These are phyloP conservation scores for Cytospora paraplurivora DNA, from an alignment of 2,329 filamentous ascomycete species.

Conservation along the genomic window DNA sequence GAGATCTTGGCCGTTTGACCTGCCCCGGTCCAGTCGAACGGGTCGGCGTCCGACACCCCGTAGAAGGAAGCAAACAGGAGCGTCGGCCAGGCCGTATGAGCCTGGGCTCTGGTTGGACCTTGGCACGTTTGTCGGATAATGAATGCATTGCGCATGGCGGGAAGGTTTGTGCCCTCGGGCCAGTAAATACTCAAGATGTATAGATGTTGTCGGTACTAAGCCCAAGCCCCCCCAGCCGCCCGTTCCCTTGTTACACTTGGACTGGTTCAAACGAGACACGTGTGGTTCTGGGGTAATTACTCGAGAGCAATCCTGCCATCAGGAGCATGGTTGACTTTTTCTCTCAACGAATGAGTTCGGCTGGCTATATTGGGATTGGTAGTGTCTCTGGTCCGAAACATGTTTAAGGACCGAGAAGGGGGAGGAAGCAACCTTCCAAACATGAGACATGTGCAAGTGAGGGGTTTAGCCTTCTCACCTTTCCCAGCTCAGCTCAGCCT, in stretches of 20 bases:
- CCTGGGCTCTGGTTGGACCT: constrained; percentile 11
- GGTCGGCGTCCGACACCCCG: constrained; percentile 9
- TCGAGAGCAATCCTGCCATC: too few species aligned
- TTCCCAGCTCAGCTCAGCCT: background rate
- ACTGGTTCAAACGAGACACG: background rate
- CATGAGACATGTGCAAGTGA: too few species aligned
- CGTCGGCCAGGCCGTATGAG: constrained; percentile 6
- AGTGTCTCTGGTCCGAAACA: too few species aligned
- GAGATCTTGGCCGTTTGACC: constrained; percentile 11
- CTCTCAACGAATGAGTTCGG: too few species aligned
- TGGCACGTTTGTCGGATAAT: constrained; percentile 5
- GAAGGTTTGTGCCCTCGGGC: constrained; percentile 12
- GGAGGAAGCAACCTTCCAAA: too few species aligned
- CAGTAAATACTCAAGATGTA: background rate
- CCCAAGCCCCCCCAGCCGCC: background rate
- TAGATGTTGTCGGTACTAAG: background rate
- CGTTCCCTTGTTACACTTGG: background rate
- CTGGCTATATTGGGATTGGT: too few species aligned
- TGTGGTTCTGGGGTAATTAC: too few species aligned
- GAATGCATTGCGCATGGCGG: constrained; percentile 6
- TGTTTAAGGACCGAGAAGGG: too few species aligned
- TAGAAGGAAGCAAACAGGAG: background rate
- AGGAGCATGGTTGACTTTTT: too few species aligned
- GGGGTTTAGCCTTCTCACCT: background rate
- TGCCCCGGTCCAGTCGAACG: background rate